Base-by-base conservation (phyloP, 495 filamentous ascomycete species). In the Talaromyces liani region DNA sequence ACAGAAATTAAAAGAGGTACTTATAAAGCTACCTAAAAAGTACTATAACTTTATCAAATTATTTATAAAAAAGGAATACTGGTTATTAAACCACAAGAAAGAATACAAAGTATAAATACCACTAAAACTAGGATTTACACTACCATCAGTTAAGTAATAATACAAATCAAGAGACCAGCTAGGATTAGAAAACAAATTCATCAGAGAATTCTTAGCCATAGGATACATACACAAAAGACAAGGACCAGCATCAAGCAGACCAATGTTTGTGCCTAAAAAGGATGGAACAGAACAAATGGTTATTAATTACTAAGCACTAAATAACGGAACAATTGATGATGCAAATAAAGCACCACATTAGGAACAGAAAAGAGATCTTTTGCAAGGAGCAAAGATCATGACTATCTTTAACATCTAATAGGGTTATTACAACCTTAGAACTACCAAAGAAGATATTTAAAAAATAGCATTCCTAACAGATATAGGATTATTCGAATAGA, bases 181-280 rank as follows among this genome's bases (percentile, higher is more conserved):
- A 4, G 3, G 22, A 51, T 2, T 51, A 0, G 3, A 51, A 51
- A 12, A 22, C 3, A 29, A 58, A 33, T 58, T 58, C 39, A 65
- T 71, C 10, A 55, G 65, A 4, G 47, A 70, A 62, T 67, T 65
- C 33, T 22, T 60, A n/a, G 62, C 51, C 18, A 64, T 54, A 51
- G 14, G 25, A 54, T 64, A 51, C 20, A 72, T 70, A 20, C 22
- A 31, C 61, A 4, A n/a, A 31, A 25, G 67, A 20, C 8, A 63
- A 60, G 65, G 22, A 63, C 34, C n/a, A 61, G 65, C 62, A 47
- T 55, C 39, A 62, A 65, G 65, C n/a, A 49, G 34, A 54, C 59
- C 65, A 27, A 10, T 67, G 10, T 72, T 75, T 64, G 36, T 73
- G 56, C 64, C 29, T 20, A 75, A 75, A 59, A 71, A 72, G 34